Base-by-base conservation (phyloP, 2,329 filamentous ascomycete genomes). In the Salinomyces thailandicus region DNA sequence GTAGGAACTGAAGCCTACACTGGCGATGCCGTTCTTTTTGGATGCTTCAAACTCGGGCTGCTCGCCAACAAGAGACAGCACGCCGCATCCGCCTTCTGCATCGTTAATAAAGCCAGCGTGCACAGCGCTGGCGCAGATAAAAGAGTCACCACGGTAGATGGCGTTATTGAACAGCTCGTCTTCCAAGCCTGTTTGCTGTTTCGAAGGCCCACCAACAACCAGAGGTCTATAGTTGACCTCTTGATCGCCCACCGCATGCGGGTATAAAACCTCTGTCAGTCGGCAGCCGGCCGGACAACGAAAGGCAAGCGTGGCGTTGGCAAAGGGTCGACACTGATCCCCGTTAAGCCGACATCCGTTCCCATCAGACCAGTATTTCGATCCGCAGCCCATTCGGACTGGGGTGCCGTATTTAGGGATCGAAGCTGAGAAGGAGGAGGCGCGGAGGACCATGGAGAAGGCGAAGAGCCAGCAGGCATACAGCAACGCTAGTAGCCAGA, bases 131-230 rank as follows among this genome's bases (percentile, higher is more conserved):
- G 77, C 79, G 54, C 86, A 94, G 37, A 94, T 79, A 61, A 84
- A 93, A 11, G 85, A 93, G 60, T 94, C 86, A 7, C 82, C 85
- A 13, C 91, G 81, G 58, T 96, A 96, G 15, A 82, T 67, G 0
- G 79, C 71, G 37, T 62, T 60, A 7, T 59, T 52, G 3, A 66
- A 49, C 4, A 59, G 55, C 15, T 60, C 52, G 15, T 62, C 57
- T 17, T 59, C 54, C n/a, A 49, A 52, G 1, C 49, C 52, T 4
- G 51, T 39, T 30, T 51, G 49, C 13, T 51, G 41, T 5, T 59
- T 53, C 4, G 62, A 57, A 2, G 65, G 64, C 1, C 73, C 73
- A 17, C 73, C 73, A 24, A 77, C 59, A 1, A 77, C 69, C 3
- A 76, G 53, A 5, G 62, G 64, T 27, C 62, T 62, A 46, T 76